Evolutionary conservation across 768 basidiomycete genomes (phyloP).

Genomic region (Lentinula guzmanii): DNA sequence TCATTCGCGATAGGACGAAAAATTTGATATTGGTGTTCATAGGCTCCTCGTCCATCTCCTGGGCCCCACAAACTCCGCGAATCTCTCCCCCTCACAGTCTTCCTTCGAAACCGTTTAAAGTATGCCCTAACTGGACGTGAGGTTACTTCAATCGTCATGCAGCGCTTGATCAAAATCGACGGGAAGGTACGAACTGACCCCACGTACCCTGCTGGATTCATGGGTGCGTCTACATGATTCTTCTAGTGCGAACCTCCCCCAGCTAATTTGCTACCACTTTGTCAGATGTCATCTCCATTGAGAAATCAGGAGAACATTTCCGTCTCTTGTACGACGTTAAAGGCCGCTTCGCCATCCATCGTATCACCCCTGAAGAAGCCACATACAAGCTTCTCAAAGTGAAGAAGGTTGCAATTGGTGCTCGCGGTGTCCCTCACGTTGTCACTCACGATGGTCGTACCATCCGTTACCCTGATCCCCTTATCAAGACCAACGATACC

Average conservation of each 20-base stretch:
- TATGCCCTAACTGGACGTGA: slow-evolving; percentile 97
- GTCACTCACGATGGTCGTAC: slow-evolving; percentile 99
- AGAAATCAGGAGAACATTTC: slow-evolving; percentile 99
- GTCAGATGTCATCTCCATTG: slow-evolving; percentile 90
- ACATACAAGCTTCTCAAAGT: slow-evolving; percentile 96
- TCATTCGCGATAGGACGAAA: neutral
- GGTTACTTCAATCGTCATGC: slow-evolving; percentile 90
- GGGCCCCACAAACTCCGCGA: slow-evolving; percentile 99
- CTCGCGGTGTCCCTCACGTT: slow-evolving; percentile 92
- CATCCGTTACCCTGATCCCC: slow-evolving; percentile 98
- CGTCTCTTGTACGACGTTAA: slow-evolving; percentile 99
- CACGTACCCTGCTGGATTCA: slow-evolving; percentile 96
- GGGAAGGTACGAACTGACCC: slow-evolving; percentile 97
- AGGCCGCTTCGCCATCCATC: slow-evolving; percentile 99
- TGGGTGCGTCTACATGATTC: slow-evolving; percentile 54
- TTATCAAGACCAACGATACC: slow-evolving; percentile 94
- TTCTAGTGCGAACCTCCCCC: neutral
- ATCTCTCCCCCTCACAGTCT: slow-evolving; percentile 93
- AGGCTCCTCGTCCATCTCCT: slow-evolving; percentile 95
- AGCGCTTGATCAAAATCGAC: slow-evolving; percentile 98
- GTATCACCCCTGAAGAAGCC: slow-evolving; percentile 97
- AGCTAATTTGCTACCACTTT: neutral
- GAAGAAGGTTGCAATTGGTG: slow-evolving; percentile 83
- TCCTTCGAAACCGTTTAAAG: slow-evolving; percentile 98
- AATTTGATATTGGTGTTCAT: neutral